Percentiles rank a stretch among this genome's conserved stretches.
These are phyloP conservation scores for Spergularia azorica DNA, from an alignment of 179 eudicot species.

Conservation along the genomic window DNA sequence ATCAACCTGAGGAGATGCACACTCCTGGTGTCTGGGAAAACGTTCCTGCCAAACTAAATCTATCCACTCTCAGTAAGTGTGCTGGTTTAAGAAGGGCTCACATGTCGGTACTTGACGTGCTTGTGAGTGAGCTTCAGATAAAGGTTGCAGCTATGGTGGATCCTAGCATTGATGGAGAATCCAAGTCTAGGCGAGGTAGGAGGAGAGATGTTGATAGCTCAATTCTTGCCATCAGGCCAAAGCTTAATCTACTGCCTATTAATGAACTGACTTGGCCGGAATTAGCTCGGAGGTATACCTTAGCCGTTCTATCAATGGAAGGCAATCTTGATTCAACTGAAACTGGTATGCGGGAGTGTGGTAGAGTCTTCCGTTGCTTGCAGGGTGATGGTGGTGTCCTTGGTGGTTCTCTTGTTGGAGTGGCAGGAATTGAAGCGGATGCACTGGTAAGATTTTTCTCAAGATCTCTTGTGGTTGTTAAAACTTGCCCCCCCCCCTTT, in stretches of 20 bases:
- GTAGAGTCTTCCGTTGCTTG: constrained; percentile 79
- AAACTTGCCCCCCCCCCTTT: neutral
- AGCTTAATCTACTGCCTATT: constrained; percentile 70
- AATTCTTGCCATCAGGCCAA: constrained; percentile 54
- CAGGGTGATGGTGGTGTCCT: constrained; percentile 94
- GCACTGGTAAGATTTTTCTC: constrained; percentile 66
- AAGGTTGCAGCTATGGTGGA: constrained; percentile 72
- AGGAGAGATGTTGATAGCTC: constrained; percentile 71
- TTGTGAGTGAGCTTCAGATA: constrained; percentile 74
- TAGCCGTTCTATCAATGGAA: constrained; percentile 69
- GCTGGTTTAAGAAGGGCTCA: constrained; percentile 66
- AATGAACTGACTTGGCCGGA: constrained; percentile 97
- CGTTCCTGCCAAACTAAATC: constrained; percentile 31
- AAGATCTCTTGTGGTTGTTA: neutral
- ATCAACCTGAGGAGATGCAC: constrained; percentile 32
- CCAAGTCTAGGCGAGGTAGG: constrained; percentile 73
- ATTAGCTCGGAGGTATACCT: constrained; percentile 78
- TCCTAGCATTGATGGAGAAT: constrained; percentile 74
- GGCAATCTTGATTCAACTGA: constrained; percentile 76
- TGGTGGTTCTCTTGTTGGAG: constrained; percentile 82
- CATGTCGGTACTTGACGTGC: constrained; percentile 63
- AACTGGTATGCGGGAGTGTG: constrained; percentile 63
- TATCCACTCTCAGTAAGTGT: constrained; percentile 34
- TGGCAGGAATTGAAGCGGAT: constrained; percentile 93
- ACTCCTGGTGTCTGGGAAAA: constrained; percentile 32